A percentile compares a stretch with the other conserved stretches of the same genome.
Conservation (phyloP, 2,329 filamentous ascomycete genomes). For the Penicillium corylophilum region DNA sequence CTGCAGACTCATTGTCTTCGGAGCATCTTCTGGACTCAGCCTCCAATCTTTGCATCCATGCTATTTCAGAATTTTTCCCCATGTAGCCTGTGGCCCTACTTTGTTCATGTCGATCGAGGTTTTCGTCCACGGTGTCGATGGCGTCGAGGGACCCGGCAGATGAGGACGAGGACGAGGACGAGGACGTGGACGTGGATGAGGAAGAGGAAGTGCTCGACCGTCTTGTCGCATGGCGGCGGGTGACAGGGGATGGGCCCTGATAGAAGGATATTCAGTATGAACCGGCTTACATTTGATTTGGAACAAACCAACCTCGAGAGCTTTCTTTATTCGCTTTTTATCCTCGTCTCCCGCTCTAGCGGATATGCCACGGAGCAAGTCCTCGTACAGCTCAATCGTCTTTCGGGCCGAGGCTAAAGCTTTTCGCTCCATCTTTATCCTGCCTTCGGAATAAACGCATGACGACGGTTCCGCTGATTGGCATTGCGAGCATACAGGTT, state of each 20-base stretch:
- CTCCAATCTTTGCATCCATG: conserved; percentile 32
- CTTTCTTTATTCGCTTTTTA: too few relatives aligned
- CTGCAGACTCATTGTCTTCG: background rate
- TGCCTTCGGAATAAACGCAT: background rate
- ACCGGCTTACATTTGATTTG: too few relatives aligned
- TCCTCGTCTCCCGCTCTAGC: too few relatives aligned
- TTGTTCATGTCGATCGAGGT: conserved; percentile 9
- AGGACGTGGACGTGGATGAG: too few relatives aligned
- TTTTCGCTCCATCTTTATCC: background rate
- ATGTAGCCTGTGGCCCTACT: conserved; percentile 29
- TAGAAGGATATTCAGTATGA: too few relatives aligned
- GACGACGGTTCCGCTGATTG: background rate
- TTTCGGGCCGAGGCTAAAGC: background rate
- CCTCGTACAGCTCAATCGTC: too few relatives aligned
- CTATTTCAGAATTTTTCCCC: conserved; percentile 35
- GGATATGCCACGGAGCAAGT: too few relatives aligned
- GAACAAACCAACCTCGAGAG: too few relatives aligned
- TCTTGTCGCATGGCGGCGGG: background rate
- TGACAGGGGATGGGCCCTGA: background rate
- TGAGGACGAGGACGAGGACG: background rate
- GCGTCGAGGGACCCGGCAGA: conserved; percentile 2
- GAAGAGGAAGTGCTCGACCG: background rate
- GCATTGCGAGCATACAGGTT: conserved; percentile 1
- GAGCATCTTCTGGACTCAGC: background rate
- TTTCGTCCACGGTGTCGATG: conserved; percentile 1